Evolutionary conservation across 805 yeast genomes (phyloP).

Genomic region (Teunomyces aglyptinius): DNA sequence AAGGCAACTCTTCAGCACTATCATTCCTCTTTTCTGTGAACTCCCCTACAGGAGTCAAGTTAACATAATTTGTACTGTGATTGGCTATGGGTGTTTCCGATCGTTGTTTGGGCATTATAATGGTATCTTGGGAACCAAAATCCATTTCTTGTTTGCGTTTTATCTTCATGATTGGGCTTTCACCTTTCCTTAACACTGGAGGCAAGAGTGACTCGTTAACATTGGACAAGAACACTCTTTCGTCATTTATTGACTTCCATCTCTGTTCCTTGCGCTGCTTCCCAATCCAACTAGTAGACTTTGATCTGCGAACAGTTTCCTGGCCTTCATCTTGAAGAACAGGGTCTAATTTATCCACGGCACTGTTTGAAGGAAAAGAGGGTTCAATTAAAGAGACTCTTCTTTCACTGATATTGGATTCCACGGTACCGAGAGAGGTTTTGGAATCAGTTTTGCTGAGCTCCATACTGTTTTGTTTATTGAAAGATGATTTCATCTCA

Average conservation of each 20-base stretch:
- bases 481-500: constrained; percentile 6
- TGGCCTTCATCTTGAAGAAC: not conserved
- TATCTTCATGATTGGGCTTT: constrained; percentile 28
- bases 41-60: constrained; percentile 12
- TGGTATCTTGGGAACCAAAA: not conserved
- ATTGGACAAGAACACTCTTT: constrained; percentile 25
- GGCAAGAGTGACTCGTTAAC: constrained; percentile 33
- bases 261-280: constrained; percentile 16
- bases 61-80: not conserved
- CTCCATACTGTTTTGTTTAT: not conserved
- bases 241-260: constrained; percentile 28
- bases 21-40: constrained; percentile 1
- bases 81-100: not conserved
- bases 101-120: not conserved
- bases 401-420: not conserved
- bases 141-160: constrained; percentile 16
- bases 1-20: constrained; percentile 5
- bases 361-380: not conserved
- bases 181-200: constrained; percentile 31
- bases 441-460: not conserved
- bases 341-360: not conserved
- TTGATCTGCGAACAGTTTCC: constrained; percentile 21
- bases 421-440: not conserved
- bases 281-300: constrained; percentile 21
- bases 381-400: not conserved